A percentile compares a stretch with the other conserved stretches of the same genome.
Evolutionary conservation across 2,329 filamentous ascomycete species (phyloP).

Genomic region (Penicillium hesseltinei): DNA sequence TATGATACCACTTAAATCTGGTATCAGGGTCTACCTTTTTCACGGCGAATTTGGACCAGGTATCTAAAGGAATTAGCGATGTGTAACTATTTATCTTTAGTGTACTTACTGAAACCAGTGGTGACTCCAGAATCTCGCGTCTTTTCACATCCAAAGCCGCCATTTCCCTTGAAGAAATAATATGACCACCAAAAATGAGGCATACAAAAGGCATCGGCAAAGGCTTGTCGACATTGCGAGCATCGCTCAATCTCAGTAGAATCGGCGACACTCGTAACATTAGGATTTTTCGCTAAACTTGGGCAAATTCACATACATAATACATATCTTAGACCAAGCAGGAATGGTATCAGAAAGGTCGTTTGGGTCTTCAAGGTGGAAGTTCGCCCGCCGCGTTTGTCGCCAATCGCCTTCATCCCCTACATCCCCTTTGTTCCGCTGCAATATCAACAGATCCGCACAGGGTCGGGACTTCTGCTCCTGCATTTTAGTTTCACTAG

Average conservation of each 20-base stretch:
- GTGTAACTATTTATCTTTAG: not conserved
- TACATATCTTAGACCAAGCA: slow-evolving; percentile 3
- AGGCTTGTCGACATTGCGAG: slow-evolving; percentile 2
- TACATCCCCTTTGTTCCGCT: not conserved
- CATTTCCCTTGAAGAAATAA: not conserved
- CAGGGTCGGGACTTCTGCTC: not conserved
- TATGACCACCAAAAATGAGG: slow-evolving; percentile 11
- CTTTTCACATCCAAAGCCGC: slow-evolving; percentile 6
- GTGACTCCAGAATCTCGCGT: not conserved
- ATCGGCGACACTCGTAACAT: not conserved
- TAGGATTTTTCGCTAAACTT: not conserved
- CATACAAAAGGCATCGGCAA: slow-evolving; percentile 4
- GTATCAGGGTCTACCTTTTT: slow-evolving; percentile 3
- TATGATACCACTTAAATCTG: slow-evolving; percentile 5
- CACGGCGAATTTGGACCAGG: slow-evolving; percentile 5
- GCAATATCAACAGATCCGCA: not conserved
- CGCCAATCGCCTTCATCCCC: not conserved
- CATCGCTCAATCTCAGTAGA: not conserved
- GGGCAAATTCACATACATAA: not conserved
- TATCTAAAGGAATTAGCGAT: slow-evolving; percentile 3
- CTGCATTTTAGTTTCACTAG: not conserved
- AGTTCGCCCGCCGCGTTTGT: not conserved
- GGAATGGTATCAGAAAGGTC: not conserved
- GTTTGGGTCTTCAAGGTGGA: not conserved
- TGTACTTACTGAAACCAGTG: slow-evolving; percentile 3